Conservation (phyloP, 257 asterid genomes). For the Solanum boliviense region DNA sequence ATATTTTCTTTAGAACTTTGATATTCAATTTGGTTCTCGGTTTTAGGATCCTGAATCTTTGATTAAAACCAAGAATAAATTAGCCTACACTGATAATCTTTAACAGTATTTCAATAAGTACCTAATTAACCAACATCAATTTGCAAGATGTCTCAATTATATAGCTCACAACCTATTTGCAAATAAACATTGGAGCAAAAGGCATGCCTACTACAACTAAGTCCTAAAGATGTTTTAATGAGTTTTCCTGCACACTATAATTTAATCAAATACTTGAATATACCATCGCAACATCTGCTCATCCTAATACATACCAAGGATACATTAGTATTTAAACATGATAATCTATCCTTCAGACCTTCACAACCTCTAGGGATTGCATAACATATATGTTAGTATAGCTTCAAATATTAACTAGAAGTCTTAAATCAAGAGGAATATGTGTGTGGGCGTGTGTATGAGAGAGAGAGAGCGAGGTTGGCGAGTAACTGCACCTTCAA, state of each 20-base stretch:
- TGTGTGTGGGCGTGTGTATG: neutral
- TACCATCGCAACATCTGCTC: neutral
- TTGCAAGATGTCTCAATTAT: neutral
- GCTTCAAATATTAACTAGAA: neutral
- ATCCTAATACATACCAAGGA: neutral
- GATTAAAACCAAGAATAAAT: neutral
- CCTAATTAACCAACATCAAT: neutral
- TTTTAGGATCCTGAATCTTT: neutral
- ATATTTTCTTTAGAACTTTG: neutral
- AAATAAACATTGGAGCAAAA: neutral
- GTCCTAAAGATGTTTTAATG: neutral
- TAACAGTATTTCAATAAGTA: neutral
- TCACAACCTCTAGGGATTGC: neutral
- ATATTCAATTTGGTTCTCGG: neutral
- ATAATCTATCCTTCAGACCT: neutral
- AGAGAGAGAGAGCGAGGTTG: neutral
- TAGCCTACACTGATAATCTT: neutral
- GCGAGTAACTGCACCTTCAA: slow-evolving; percentile 39
- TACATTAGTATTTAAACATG: neutral
- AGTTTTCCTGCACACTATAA: neutral
- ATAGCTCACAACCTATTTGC: neutral
- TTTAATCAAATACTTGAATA: neutral
- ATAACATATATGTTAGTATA: neutral
- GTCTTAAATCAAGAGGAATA: neutral
- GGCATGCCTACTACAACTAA: neutral